Percentiles rank a stretch among this genome's conserved stretches.
Evolutionary conservation across 2,329 filamentous ascomycete genomes (phyloP).

Genomic region (Lachnellula arida): DNA sequence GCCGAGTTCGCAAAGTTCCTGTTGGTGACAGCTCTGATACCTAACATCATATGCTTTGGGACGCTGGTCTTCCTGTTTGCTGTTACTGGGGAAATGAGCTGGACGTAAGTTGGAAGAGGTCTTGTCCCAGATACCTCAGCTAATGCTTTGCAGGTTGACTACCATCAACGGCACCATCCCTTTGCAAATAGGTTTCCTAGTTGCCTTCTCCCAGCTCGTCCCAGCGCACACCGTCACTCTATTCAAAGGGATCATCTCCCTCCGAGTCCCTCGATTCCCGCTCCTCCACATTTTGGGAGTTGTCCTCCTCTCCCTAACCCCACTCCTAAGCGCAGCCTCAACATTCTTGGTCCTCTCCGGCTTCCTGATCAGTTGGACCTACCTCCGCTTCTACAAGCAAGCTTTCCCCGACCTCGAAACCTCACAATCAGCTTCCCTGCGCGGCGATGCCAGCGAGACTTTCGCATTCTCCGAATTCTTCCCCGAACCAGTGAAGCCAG

Average conservation of each 20-base stretch:
- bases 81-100: constrained; percentile 60
- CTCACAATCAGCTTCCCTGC: constrained; percentile 58
- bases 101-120: constrained; percentile 54
- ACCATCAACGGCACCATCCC: constrained; percentile 85
- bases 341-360: constrained; percentile 76
- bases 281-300: constrained; percentile 72
- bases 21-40: constrained; percentile 68
- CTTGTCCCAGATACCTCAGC: constrained; percentile 27
- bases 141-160: constrained; percentile 52
- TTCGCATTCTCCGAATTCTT: constrained; percentile 97
- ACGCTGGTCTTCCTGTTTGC: constrained; percentile 71
- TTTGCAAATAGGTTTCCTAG: constrained; percentile 87
- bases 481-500: constrained; percentile 74
- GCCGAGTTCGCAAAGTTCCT: constrained; percentile 90
- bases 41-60: constrained; percentile 71
- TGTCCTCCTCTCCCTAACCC: constrained; percentile 59
- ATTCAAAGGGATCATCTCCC: constrained; percentile 80
- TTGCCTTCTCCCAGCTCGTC: constrained; percentile 95
- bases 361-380: constrained; percentile 87
- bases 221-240: constrained; percentile 95
- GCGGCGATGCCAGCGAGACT: constrained; percentile 90
- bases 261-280: constrained; percentile 71
- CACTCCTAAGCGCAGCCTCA: constrained; percentile 63
- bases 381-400: constrained; percentile 89
- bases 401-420: constrained; percentile 65